These are phyloP conservation scores for Cercophora sp. DNA, from an alignment of 495 filamentous ascomycete genomes.

Conservation along the genomic window DNA sequence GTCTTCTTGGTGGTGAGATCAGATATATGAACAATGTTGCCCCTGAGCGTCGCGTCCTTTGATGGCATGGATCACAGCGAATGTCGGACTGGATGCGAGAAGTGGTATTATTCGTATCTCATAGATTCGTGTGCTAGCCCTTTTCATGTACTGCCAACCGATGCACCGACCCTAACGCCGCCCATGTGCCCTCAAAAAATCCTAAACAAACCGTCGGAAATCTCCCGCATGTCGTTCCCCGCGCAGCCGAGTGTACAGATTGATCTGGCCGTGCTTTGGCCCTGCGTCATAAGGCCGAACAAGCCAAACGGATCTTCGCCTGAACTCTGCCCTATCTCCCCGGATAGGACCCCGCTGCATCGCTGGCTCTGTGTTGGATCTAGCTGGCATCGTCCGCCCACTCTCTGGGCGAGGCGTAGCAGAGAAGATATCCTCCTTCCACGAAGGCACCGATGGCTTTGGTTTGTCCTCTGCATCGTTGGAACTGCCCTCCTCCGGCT, in stretches of 20 bases:
- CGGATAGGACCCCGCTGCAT: not conserved
- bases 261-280: constrained; percentile 16
- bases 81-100: too few species aligned
- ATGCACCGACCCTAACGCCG: too few species aligned
- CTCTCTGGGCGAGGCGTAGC: not conserved
- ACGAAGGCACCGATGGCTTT: not conserved
- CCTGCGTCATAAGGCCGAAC: constrained; percentile 25
- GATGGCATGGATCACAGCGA: too few species aligned
- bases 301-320: constrained; percentile 25
- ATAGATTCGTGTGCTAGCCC: too few species aligned
- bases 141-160: too few species aligned
- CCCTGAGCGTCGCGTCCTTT: too few species aligned
- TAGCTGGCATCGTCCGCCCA: not conserved
- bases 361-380: constrained; percentile 6
- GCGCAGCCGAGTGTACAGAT: constrained; percentile 22
- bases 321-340: not conserved
- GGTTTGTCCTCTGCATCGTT: not conserved
- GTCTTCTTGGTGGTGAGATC: too few species aligned
- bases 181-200: too few species aligned
- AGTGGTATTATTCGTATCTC: too few species aligned
- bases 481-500: constrained; percentile 1
- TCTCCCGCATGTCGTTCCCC: constrained; percentile 6
- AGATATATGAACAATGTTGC: too few species aligned
- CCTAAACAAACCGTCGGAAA: constrained; percentile 9
- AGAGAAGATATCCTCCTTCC: not conserved